Evolutionary conservation across 2,329 filamentous ascomycete genomes (phyloP), one percentile per base, ranked within the genome.

Genomic region (Blastomyces parvus): DNA sequence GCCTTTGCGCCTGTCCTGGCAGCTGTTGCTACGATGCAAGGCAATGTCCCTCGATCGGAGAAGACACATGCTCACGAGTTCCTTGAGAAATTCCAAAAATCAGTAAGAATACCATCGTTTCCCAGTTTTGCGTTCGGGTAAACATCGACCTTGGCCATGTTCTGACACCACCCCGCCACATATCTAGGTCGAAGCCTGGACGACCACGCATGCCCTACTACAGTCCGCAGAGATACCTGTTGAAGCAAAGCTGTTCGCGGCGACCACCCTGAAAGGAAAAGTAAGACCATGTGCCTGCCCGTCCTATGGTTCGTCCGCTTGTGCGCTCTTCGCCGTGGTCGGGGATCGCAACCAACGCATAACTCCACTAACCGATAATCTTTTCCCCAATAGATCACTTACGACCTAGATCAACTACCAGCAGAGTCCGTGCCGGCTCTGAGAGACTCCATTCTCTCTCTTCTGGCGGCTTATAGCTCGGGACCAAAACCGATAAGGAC

Each of bases 241-340:
- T 60, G 91, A 96, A 75, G 90, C 90, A 33, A 94, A 94, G 75
- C 82, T 99, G 65, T 99, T 99, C 77, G 94, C 94, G 57, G 94
- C 94, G 64, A 97, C 93, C 57, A 99, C 94, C 61, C 81, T 99
- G 72, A 96, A 96, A 80, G 94, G 94, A 82, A 99, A 99, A 88
- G 94, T 97, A 81, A 68, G 79, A 61, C 22, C 59, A 66, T 62
- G 30, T 9, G 4, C 33, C 33, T 36, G 14, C 13, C 66, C 46
- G 27, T 58, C 40, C 66, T 59, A 44, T 33, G n/a, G n/a, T n/a
- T n/a, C 59, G 52, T 13, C 11, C 4, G 13, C 19, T 46, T 48
- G 36, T 30, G 57, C 63, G 7, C 22, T 30, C 62, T 27, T 3
- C 30, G 3, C 27, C 9, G 3, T 38, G 9, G 9, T 38, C 36